A percentile compares a stretch with the other conserved stretches of the same genome.
These are phyloP conservation scores for Populus simonii DNA, from an alignment of 345 rosid species.

Conservation along the genomic window DNA sequence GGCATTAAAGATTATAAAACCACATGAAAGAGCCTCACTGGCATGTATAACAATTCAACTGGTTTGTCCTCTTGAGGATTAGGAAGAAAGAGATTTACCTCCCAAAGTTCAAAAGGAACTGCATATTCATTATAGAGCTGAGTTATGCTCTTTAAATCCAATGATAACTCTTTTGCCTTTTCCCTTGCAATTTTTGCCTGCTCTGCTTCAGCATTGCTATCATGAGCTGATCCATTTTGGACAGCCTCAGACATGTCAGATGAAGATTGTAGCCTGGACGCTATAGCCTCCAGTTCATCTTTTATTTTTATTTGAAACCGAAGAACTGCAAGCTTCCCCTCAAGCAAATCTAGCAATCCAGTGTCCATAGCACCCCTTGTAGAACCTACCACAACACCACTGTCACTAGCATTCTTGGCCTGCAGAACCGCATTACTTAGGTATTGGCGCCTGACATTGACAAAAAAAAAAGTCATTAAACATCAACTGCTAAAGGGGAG, in stretches of 20 bases:
- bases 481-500: background rate
- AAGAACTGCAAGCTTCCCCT: slow-evolving; percentile 90
- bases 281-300: slow-evolving; percentile 73
- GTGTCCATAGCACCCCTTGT: slow-evolving; percentile 52
- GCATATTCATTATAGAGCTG: slow-evolving; percentile 95
- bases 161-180: slow-evolving; percentile 84
- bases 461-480: slow-evolving; percentile 29
- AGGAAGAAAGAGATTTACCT: slow-evolving; percentile 47
- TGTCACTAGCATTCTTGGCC: slow-evolving; percentile 81
- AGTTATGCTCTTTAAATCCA: slow-evolving; percentile 88
- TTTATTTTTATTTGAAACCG: slow-evolving; percentile 86
- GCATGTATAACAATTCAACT: background rate
- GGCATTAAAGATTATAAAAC: background rate
- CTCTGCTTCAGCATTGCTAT: slow-evolving; percentile 39
- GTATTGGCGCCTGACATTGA: slow-evolving; percentile 65
- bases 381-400: slow-evolving; percentile 53
- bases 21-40: background rate
- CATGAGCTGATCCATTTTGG: slow-evolving; percentile 46
- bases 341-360: slow-evolving; percentile 91
- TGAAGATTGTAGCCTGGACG: slow-evolving; percentile 51
- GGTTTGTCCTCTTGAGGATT: slow-evolving; percentile 9
- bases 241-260: slow-evolving; percentile 52
- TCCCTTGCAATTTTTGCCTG: slow-evolving; percentile 56
- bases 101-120: slow-evolving; percentile 97
- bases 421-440: slow-evolving; percentile 92